Percentiles rank a stretch among this genome's conserved stretches.
Conservation (phyloP, 768 basidiomycete genomes). For the Leccinum incarnatum region DNA sequence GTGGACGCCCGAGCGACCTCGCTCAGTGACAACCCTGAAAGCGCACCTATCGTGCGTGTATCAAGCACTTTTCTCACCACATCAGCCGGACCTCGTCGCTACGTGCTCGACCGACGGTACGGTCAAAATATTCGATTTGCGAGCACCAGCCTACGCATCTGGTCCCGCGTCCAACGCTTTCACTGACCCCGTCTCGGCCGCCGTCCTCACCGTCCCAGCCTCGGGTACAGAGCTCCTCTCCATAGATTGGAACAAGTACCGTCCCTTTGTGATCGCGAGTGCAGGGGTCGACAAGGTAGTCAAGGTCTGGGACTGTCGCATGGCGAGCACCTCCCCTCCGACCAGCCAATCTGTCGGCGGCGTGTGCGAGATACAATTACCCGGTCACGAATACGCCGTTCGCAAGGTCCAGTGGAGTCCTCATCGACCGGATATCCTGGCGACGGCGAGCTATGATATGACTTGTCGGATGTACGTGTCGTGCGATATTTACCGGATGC, state of each 20-base stretch:
- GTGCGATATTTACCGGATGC: not conserved
- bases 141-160: constrained; percentile 56
- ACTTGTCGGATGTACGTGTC: constrained; percentile 79
- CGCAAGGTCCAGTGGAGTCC: constrained; percentile 89
- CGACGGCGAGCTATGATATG: constrained; percentile 89
- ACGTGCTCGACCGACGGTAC: constrained; percentile 89
- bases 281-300: constrained; percentile 75
- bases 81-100: constrained; percentile 76
- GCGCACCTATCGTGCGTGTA: constrained; percentile 88
- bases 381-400: constrained; percentile 89
- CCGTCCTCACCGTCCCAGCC: constrained; percentile 75
- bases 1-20: constrained; percentile 86
- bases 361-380: constrained; percentile 62
- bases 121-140: constrained; percentile 77
- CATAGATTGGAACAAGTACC: constrained; percentile 93
- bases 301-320: constrained; percentile 86
- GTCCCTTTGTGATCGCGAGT: constrained; percentile 71
- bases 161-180: constrained; percentile 54
- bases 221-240: constrained; percentile 76
- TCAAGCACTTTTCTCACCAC: constrained; percentile 89
- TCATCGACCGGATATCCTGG: constrained; percentile 66
- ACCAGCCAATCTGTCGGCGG: constrained; percentile 61
- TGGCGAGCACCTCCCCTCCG: constrained; percentile 58
- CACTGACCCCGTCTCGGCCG: constrained; percentile 63
- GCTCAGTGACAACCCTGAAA: constrained; percentile 77